Conservation (phyloP, 2,329 filamentous ascomycete genomes). For the Chalara sp. region DNA sequence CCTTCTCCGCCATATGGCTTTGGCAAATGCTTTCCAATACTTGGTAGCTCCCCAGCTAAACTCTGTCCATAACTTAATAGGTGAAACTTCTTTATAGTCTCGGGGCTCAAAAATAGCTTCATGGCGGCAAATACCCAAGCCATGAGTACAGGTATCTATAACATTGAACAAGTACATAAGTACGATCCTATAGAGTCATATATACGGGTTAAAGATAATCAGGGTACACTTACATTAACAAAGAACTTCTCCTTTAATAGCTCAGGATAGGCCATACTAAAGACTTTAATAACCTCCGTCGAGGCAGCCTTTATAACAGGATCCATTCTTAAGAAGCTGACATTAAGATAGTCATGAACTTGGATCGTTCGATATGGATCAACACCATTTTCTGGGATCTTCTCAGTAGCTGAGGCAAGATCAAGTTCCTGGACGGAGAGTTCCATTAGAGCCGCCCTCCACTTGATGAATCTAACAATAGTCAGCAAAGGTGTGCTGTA, state of each 20-base stretch:
- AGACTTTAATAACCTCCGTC: constrained; percentile 73
- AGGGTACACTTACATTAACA: constrained; percentile 50
- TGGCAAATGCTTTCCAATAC: constrained; percentile 60
- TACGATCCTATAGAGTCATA: background rate
- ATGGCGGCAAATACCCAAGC: constrained; percentile 74
- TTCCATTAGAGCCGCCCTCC: constrained; percentile 90
- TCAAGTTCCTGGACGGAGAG: constrained; percentile 69
- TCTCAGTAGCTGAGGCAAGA: constrained; percentile 59
- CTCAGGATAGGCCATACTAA: constrained; percentile 82
- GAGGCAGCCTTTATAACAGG: constrained; percentile 68
- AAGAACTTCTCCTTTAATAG: constrained; percentile 90
- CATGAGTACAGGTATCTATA: constrained; percentile 63
- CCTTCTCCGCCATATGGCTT: constrained; percentile 74
- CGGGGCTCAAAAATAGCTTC: constrained; percentile 67
- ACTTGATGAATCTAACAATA: constrained; percentile 67
- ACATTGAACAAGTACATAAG: constrained; percentile 25
- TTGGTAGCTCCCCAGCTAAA: constrained; percentile 53
- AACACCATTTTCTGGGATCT: constrained; percentile 53
- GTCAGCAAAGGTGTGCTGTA: background rate
- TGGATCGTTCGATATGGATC: constrained; percentile 90
- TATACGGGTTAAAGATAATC: too few relatives aligned
- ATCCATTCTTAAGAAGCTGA: constrained; percentile 81
- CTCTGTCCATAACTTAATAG: constrained; percentile 67
- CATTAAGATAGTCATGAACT: constrained; percentile 85
- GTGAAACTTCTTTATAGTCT: constrained; percentile 74